Percentiles rank a stretch among this genome's conserved stretches.
Conservation (phyloP, 345 rosid species). For the Acer yangbiense region DNA sequence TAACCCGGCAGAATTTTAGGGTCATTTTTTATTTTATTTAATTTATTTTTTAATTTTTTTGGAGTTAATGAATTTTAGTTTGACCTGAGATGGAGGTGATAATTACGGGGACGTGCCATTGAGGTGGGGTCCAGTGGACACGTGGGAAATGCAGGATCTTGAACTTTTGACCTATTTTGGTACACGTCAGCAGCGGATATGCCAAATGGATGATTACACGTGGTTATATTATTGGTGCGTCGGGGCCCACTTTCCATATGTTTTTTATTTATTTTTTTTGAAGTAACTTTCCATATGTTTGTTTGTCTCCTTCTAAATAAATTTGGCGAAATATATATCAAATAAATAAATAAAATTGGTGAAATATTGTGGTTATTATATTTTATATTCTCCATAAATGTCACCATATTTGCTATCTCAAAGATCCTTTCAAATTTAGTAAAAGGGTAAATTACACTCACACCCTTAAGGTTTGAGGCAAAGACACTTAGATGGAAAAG, state of each 20-base stretch:
- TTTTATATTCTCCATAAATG: no score
- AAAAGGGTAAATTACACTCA: no score
- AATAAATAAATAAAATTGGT: no score
- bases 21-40: background rate
- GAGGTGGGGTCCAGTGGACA: constrained; percentile 26
- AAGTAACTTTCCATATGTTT: background rate
- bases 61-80: constrained; percentile 5
- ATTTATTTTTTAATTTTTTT: background rate
- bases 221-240: constrained; percentile 20
- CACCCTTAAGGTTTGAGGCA: no score
- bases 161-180: constrained; percentile 11
- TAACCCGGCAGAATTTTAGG: constrained; percentile 55
- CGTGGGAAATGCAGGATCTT: constrained; percentile 27
- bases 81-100: background rate
- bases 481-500: no score
- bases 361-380: no score
- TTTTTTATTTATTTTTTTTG: no score
- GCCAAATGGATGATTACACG: constrained; percentile 26
- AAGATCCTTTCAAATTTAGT: no score
- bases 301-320: background rate
- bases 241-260: constrained; percentile 9
- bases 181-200: constrained; percentile 27
- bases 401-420: no score
- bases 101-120: constrained; percentile 30
- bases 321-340: no score